phyloP scores from a whole-genome alignment of 2,329 filamentous ascomycete species.

The Emydomyces testavorans region DNA sequence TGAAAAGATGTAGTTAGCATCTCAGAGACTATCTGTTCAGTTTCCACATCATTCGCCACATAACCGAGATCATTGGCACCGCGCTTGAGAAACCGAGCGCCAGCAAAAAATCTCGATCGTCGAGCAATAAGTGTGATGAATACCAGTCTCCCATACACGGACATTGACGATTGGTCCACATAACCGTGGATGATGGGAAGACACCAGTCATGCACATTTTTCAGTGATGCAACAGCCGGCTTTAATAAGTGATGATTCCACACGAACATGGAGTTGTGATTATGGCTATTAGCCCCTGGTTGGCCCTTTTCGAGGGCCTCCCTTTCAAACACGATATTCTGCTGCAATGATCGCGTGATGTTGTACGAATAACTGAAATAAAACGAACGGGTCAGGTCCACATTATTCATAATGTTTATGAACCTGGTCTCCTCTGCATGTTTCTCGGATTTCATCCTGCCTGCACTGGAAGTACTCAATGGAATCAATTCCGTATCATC shows the following conservation, averaged over 20 bases:
- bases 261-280: constrained; percentile 93
- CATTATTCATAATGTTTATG: constrained; percentile 73
- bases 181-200: constrained; percentile 92
- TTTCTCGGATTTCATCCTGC: constrained; percentile 62
- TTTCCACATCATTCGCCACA: constrained; percentile 97
- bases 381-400: constrained; percentile 83
- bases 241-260: constrained; percentile 88
- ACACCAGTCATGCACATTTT: constrained; percentile 89
- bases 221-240: constrained; percentile 58
- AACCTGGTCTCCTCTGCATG: constrained; percentile 86
- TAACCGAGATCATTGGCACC: constrained; percentile 90
- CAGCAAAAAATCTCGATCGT: constrained; percentile 84
- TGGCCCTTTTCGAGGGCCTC: constrained; percentile 55
- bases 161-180: constrained; percentile 77
- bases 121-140: constrained; percentile 91
- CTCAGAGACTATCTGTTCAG: constrained; percentile 94
- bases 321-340: constrained; percentile 78
- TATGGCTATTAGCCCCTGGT: constrained; percentile 54
- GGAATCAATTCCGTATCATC: constrained; percentile 88
- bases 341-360: constrained; percentile 79
- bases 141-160: constrained; percentile 75
- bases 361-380: constrained; percentile 99
- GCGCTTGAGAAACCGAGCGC: constrained; percentile 84
- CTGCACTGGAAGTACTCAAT: constrained; percentile 57
- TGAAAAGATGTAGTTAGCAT: constrained; percentile 92